phyloP scores from a whole-genome alignment of 768 basidiomycete genomes.

The Podaxis pistillaris region DNA sequence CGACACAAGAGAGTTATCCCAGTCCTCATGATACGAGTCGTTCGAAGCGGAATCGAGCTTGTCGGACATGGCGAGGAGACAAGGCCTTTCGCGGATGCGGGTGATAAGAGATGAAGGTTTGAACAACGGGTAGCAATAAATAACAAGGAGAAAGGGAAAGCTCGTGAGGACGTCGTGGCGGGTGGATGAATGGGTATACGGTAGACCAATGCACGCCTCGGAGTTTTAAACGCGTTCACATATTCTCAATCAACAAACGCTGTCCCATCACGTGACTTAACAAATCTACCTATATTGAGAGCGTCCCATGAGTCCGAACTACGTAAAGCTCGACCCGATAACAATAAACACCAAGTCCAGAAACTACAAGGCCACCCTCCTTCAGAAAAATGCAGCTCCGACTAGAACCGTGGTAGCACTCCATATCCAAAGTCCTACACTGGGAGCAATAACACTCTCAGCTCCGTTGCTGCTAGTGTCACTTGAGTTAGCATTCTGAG shows the following conservation, averaged over 20 bases:
- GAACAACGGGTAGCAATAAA: neutral
- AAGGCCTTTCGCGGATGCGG: no score
- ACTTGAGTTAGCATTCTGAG: neutral
- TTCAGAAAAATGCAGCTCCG: conserved; percentile 3
- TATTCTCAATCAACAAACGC: conserved; percentile 1
- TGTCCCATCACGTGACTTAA: conserved; percentile 1
- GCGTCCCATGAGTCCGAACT: neutral
- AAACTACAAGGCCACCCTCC: no score
- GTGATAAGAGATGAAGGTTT: neutral
- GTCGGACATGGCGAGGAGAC: neutral
- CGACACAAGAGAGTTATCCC: conserved; percentile 12
- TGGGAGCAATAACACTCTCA: neutral
- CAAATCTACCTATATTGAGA: no score
- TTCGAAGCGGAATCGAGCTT: neutral
- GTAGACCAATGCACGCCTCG: neutral
- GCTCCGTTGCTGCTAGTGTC: conserved; percentile 1
- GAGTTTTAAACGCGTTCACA: conserved; percentile 5
- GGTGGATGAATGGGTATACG: neutral
- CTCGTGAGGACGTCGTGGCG: neutral
- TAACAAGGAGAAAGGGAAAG: conserved; percentile 4
- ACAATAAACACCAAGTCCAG: no score
- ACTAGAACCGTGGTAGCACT: neutral
- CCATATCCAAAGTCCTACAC: conserved; percentile 9
- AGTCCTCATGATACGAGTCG: conserved; percentile 6
- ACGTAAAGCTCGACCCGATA: no score